A percentile compares a stretch with the other conserved stretches of the same genome.
Evolutionary conservation across 2,329 filamentous ascomycete species (phyloP).

Genomic region (Didymosphaeria variabile): DNA sequence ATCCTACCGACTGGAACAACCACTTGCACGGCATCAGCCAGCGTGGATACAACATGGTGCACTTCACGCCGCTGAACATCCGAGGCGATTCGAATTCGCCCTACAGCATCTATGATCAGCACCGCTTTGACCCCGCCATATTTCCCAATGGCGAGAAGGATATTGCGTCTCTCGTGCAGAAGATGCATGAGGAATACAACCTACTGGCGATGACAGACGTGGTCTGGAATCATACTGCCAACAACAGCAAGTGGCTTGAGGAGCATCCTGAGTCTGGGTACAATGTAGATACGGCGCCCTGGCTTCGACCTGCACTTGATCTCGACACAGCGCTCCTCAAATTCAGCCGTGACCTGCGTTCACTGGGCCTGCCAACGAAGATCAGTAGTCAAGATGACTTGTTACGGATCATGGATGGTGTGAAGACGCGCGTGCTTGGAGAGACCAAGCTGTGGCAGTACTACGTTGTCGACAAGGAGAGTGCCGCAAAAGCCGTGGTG

Average conservation of each 20-base stretch:
- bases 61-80: conserved; percentile 93
- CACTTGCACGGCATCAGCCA: conserved; percentile 88
- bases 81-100: conserved; percentile 93
- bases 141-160: conserved; percentile 90
- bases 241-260: conserved; percentile 94
- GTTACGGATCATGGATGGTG: conserved; percentile 79
- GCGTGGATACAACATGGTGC: conserved; percentile 97
- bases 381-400: conserved; percentile 77
- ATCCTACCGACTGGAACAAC: conserved; percentile 87
- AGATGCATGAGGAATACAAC: conserved; percentile 84
- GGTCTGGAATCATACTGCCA: conserved; percentile 96
- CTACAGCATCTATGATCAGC: conserved; percentile 95
- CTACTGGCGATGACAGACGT: conserved; percentile 93
- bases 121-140: conserved; percentile 80
- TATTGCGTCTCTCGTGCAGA: conserved; percentile 76
- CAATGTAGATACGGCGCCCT: conserved; percentile 88
- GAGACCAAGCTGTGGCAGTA: conserved; percentile 90
- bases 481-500: conserved; percentile 73
- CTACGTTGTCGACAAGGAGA: conserved; percentile 83
- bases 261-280: conserved; percentile 96
- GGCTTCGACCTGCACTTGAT: conserved; percentile 72
- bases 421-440: conserved; percentile 82
- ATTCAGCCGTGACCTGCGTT: conserved; percentile 69
- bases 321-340: conserved; percentile 78
- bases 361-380: conserved; percentile 77